phyloP scores from a whole-genome alignment of 2,329 filamentous ascomycete species.

The Aspergillus eucalypticola region DNA sequence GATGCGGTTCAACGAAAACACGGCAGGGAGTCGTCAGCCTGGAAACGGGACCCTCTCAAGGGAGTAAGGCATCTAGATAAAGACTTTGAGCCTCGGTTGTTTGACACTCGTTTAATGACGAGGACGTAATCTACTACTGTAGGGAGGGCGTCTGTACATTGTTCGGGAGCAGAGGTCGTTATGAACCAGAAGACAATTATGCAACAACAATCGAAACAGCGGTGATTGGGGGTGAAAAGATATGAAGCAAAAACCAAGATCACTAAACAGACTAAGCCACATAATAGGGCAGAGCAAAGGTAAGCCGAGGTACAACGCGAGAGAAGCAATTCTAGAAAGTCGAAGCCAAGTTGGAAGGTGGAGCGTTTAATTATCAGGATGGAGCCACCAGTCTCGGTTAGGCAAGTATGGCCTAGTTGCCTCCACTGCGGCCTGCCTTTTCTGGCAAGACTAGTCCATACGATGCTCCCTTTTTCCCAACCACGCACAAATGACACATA shows the following conservation, averaged over 20 bases:
- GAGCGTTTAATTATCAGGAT: neutral
- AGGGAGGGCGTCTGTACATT: neutral
- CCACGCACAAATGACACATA: neutral
- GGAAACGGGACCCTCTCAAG: neutral
- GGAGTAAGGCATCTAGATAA: neutral
- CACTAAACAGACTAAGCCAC: too few species aligned
- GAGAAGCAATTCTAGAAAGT: neutral
- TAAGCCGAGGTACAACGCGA: neutral
- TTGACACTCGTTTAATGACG: neutral
- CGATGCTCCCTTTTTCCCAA: neutral
- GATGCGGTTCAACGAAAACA: neutral
- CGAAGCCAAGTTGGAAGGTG: neutral
- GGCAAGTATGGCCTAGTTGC: neutral
- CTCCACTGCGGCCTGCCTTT: neutral
- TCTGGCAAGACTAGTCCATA: too few species aligned
- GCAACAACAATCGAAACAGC: too few species aligned
- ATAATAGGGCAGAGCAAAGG: neutral
- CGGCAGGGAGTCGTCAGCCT: neutral
- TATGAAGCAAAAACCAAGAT: too few species aligned
- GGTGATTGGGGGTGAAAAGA: too few species aligned
- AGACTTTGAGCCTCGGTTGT: neutral
- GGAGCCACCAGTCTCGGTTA: neutral
- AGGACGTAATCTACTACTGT: neutral
- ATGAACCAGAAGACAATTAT: too few species aligned
- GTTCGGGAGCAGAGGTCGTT: too few species aligned